These are phyloP conservation scores for Nicotiana otophora DNA, from an alignment of 257 asterid genomes.

Conservation along the genomic window DNA sequence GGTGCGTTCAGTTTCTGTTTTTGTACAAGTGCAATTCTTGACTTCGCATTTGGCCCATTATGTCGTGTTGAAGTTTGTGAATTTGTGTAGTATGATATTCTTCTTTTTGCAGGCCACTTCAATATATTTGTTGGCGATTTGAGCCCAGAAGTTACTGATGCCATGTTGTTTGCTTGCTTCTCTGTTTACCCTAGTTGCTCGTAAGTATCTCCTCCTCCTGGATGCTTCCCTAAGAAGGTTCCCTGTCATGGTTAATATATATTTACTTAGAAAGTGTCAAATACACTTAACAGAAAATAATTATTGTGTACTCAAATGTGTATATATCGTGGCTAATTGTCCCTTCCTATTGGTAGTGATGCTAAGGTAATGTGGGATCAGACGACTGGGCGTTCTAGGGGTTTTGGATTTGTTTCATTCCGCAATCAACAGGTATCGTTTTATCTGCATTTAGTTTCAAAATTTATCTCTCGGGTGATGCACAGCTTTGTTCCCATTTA, in stretches of 20 bases:
- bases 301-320: not conserved
- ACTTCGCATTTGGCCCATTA: not conserved
- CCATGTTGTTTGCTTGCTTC: conserved; percentile 81
- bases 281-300: not conserved
- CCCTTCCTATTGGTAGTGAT: conserved; percentile 40
- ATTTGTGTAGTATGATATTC: not conserved
- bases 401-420: conserved; percentile 94
- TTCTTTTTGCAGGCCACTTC: conserved; percentile 53
- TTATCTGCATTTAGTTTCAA: not conserved
- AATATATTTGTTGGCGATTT: conserved; percentile 96
- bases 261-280: not conserved
- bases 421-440: conserved; percentile 72
- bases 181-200: conserved; percentile 81
- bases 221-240: not conserved
- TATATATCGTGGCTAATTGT: not conserved
- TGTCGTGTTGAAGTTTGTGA: not conserved
- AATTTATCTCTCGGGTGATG: not conserved
- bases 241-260: not conserved
- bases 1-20: conserved; percentile 29
- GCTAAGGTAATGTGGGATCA: conserved; percentile 99
- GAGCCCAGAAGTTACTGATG: conserved; percentile 95
- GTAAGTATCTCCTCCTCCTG: conserved; percentile 41
- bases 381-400: conserved; percentile 93
- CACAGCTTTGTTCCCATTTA: conserved; percentile 9
- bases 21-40: not conserved